Conservation (phyloP, 2,329 filamentous ascomycete species). For the Elsinoe perseae region DNA sequence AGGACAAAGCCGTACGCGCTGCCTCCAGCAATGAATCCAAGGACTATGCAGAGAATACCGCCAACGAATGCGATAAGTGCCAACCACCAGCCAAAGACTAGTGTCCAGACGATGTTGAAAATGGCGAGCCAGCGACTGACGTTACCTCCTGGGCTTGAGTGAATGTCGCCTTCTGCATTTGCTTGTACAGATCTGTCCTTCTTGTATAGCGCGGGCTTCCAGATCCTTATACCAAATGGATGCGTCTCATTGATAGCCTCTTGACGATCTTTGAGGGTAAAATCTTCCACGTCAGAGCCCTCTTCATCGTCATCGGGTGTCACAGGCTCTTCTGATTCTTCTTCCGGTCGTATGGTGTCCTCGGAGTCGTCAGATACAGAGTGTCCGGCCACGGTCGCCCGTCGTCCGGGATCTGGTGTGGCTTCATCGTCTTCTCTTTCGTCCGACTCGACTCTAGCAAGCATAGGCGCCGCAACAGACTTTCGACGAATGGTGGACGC, state of each 20-base stretch:
- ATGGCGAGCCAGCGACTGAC: constrained; percentile 78
- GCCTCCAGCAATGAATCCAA: constrained; percentile 71
- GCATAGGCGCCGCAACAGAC: constrained; percentile 36
- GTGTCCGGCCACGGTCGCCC: neutral
- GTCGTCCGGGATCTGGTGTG: neutral
- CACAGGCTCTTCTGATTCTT: constrained; percentile 28
- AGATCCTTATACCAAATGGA: constrained; percentile 96
- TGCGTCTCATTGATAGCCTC: constrained; percentile 98
- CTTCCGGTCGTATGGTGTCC: constrained; percentile 34
- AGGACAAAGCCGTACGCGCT: constrained; percentile 79
- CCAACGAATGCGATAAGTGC: constrained; percentile 66
- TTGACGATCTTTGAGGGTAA: constrained; percentile 93
- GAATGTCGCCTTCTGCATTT: constrained; percentile 91
- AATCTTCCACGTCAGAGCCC: constrained; percentile 89
- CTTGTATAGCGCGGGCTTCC: constrained; percentile 98
- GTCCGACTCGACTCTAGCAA: constrained; percentile 44
- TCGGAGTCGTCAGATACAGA: constrained; percentile 34
- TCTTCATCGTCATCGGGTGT: constrained; percentile 53
- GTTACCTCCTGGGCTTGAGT: constrained; percentile 81
- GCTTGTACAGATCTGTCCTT: constrained; percentile 94
- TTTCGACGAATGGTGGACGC: constrained; percentile 46
- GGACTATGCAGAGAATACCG: constrained; percentile 66
- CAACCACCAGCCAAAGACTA: constrained; percentile 96
- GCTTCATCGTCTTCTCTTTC: constrained; percentile 38
- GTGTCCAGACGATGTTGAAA: constrained; percentile 84